phyloP scores from a whole-genome alignment of 306 rosid genomes.

The Acacia melanoxylon region DNA sequence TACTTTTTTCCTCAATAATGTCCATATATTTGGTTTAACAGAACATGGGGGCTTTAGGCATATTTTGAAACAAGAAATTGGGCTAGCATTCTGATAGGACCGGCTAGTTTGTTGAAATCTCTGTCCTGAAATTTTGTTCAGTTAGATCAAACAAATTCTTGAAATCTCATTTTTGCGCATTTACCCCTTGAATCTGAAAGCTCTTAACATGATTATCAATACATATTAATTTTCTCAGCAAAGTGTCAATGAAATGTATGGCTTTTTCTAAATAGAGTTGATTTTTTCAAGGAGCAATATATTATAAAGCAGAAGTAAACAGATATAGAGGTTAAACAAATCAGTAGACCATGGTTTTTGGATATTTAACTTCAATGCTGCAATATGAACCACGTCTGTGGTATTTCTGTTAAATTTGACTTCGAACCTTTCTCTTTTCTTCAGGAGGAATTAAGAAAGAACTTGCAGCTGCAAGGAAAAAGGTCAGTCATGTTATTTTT shows the following conservation, averaged over 20 bases:
- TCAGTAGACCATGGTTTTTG: slow-evolving; percentile 9
- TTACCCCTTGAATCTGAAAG: slow-evolving; percentile 14
- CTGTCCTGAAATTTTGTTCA: neutral
- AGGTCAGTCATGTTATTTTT: slow-evolving; percentile 3
- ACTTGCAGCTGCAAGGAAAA: slow-evolving; percentile 33
- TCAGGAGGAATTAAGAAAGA: slow-evolving; percentile 41
- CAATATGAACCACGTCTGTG: neutral
- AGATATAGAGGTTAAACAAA: neutral
- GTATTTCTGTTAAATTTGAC: slow-evolving; percentile 23
- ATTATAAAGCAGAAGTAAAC: slow-evolving; percentile 20
- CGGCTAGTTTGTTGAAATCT: too few species aligned
- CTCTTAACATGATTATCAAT: slow-evolving; percentile 3
- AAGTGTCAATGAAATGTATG: neutral
- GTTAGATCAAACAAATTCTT: neutral
- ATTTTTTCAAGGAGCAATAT: neutral
- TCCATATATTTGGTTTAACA: slow-evolving; percentile 13
- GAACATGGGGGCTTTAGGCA: neutral
- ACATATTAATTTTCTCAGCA: too few species aligned
- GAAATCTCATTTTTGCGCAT: neutral
- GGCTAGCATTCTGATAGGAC: neutral
- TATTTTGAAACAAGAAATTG: neutral
- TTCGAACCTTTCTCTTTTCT: slow-evolving; percentile 11
- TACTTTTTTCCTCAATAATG: neutral
- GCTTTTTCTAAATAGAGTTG: neutral
- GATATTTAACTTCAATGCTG: slow-evolving; percentile 16